Conservation (phyloP, 345 rosid species). For the Punica granatum region DNA sequence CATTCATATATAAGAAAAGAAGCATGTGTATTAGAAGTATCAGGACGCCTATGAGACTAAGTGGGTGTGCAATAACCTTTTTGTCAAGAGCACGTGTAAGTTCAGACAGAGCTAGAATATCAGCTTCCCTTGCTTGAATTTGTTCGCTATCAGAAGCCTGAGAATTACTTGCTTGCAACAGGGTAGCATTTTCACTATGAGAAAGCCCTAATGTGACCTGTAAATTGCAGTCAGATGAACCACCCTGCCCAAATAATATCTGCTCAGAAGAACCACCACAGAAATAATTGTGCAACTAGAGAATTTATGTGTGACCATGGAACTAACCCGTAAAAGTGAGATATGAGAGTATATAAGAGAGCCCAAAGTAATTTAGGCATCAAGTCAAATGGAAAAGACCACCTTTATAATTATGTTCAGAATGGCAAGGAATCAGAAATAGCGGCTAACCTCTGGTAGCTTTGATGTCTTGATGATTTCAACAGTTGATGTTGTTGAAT, state of each 20-base stretch:
- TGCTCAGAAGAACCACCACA: not conserved
- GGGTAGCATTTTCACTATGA: slow-evolving; percentile 27
- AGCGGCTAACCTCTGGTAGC: not conserved
- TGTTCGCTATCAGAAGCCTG: slow-evolving; percentile 16
- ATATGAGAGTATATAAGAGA: not conserved
- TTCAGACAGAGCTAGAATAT: slow-evolving; percentile 42
- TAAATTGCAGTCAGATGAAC: slow-evolving; percentile 7
- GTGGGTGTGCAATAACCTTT: slow-evolving; percentile 37
- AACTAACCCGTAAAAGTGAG: not conserved
- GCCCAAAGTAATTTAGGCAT: not conserved
- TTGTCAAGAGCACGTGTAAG: slow-evolving; percentile 39
- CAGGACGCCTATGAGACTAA: not conserved
- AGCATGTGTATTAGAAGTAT: not conserved
- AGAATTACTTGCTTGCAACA: slow-evolving; percentile 25
- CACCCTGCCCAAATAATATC: not conserved
- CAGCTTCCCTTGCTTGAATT: slow-evolving; percentile 52
- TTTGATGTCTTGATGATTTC: not conserved
- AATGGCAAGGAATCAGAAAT: not conserved
- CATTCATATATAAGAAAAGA: not conserved
- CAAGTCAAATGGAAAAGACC: not conserved
- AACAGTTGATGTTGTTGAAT: not conserved
- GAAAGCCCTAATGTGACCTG: slow-evolving; percentile 28
- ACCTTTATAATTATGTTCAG: not conserved
- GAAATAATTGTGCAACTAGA: not conserved
- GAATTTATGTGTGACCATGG: not conserved